Percentiles rank a stretch among this genome's conserved stretches.
These are phyloP conservation scores for Pichiaceae sp. DNA, from an alignment of 1,139 yeast genomes.

Conservation along the genomic window DNA sequence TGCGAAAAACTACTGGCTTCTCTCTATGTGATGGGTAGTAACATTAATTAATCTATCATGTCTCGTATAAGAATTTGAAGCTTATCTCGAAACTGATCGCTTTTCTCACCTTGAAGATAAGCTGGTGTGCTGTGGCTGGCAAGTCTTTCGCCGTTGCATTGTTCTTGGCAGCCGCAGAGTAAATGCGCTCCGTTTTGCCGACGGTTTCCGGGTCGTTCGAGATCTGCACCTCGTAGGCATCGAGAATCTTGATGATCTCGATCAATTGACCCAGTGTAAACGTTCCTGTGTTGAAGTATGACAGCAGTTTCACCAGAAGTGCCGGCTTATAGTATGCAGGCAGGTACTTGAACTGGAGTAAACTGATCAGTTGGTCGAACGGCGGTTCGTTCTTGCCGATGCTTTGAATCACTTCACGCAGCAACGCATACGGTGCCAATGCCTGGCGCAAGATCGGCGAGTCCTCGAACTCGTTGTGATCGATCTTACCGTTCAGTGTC, in stretches of 20 bases:
- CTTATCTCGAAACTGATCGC: constrained; percentile 18
- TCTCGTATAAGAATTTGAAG: constrained; percentile 14
- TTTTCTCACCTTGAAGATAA: constrained; percentile 14
- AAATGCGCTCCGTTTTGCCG: constrained; percentile 11
- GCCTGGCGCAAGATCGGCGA: constrained; percentile 20
- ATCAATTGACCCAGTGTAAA: constrained; percentile 15
- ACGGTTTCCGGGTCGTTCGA: constrained; percentile 5
- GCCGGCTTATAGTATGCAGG: constrained; percentile 52
- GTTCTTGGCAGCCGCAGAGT: constrained; percentile 9
- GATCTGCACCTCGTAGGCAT: constrained; percentile 14
- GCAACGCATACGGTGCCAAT: constrained; percentile 18
- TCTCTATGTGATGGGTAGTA: too few relatives aligned
- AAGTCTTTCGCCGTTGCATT: constrained; percentile 1
- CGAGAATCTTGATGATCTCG: constrained; percentile 17
- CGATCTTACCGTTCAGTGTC: constrained; percentile 20
- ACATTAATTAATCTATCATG: too few relatives aligned
- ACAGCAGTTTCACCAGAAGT: constrained; percentile 27
- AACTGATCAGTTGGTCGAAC: constrained; percentile 34
- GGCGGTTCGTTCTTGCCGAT: constrained; percentile 10
- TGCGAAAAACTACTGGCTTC: too few relatives aligned
- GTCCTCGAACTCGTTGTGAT: constrained; percentile 21
- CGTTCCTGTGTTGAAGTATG: constrained; percentile 12
- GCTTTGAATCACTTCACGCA: constrained; percentile 11
- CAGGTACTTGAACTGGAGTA: constrained; percentile 56
- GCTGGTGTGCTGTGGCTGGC: constrained; percentile 7